Evolutionary conservation across 1,284 basidiomycete species (phyloP), one percentile per base, ranked within the genome.

Genomic region (Cryptococcus sp.): DNA sequence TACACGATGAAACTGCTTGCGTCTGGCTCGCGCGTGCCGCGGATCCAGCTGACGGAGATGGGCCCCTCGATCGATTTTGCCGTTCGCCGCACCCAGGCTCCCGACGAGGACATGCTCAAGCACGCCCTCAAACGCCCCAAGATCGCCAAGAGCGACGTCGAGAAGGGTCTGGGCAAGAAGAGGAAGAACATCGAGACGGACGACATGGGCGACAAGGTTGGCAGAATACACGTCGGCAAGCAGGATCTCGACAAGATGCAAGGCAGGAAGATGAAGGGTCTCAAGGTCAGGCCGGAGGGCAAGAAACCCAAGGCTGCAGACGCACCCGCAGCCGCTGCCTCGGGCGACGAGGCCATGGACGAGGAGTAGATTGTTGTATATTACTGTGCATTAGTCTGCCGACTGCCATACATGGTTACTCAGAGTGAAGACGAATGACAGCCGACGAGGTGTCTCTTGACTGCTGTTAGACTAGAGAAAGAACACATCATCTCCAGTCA

Each of bases 151-250:
- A 84, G 84, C 66, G 89, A 92, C 48, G 80, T 92, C 49, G 91
- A 91, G 81, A 88, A 84, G 75, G 92, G 92, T 0, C 75, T 91
- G n/a, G 91, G 90, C 42, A 91, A 91, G 84, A 93, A 91, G 84
- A 86, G 85, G 79, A 93, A 92, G 85, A 97, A 97, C 78, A 78
- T 94, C 77, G 93, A 96, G 81, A 91, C 93, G 64, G 95, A 99
- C 81, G 92, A 93, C 78, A 97, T 98, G 95, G 95, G 95, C 58
- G 93, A 99, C 78, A 80, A 94, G 79, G 85, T 95, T 65, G 95
- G 94, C 49, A 83, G 87, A 60, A 85, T 99, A 53, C 95, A 98
- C 78, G 78, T 99, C 49, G 91, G 83, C 57, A 90, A 87, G 78
- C 95, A 99, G 82, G 92, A 99, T 79, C 78, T 99, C 67, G 80